Percentiles rank a stretch among this genome's conserved stretches.
phyloP scores from a whole-genome alignment of 2,329 filamentous ascomycete genomes.

The Ceratocystis lukuohia region DNA sequence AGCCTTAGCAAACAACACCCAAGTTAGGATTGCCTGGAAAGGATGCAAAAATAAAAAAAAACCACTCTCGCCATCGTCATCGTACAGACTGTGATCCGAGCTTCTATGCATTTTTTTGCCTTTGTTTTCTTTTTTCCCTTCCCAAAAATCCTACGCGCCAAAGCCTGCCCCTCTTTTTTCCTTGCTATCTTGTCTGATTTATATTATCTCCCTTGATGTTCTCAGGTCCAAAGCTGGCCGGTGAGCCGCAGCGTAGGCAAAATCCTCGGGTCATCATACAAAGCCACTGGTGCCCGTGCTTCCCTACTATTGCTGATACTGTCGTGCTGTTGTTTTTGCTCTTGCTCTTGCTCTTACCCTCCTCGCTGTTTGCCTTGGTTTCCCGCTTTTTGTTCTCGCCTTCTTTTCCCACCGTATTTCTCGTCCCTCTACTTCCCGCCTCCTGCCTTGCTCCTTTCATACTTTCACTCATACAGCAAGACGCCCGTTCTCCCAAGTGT shows the following conservation, averaged over 20 bases:
- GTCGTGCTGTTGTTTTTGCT: background rate
- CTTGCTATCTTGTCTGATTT: too few species aligned
- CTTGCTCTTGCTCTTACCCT: background rate
- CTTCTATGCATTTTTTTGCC: conserved; percentile 1
- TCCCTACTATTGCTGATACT: background rate
- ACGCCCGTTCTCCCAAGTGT: background rate
- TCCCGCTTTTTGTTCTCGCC: background rate
- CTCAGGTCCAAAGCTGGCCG: background rate
- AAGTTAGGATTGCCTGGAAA: too few species aligned
- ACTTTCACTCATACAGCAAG: background rate
- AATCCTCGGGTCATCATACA: background rate
- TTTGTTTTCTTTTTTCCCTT: background rate
- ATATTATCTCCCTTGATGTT: too few species aligned
- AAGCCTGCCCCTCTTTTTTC: background rate
- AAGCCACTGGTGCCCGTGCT: background rate
- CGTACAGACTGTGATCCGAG: conserved; percentile 6
- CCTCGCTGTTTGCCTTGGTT: background rate
- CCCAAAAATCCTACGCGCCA: background rate
- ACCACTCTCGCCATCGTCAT: background rate
- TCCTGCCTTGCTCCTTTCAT: background rate
- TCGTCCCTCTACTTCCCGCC: background rate
- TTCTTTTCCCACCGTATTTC: background rate
- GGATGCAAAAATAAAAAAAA: background rate
- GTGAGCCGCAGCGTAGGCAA: background rate
- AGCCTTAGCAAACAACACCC: too few species aligned